These are phyloP conservation scores for Ilyonectria sp. DNA, from an alignment of 2,329 filamentous ascomycete genomes.

Conservation along the genomic window DNA sequence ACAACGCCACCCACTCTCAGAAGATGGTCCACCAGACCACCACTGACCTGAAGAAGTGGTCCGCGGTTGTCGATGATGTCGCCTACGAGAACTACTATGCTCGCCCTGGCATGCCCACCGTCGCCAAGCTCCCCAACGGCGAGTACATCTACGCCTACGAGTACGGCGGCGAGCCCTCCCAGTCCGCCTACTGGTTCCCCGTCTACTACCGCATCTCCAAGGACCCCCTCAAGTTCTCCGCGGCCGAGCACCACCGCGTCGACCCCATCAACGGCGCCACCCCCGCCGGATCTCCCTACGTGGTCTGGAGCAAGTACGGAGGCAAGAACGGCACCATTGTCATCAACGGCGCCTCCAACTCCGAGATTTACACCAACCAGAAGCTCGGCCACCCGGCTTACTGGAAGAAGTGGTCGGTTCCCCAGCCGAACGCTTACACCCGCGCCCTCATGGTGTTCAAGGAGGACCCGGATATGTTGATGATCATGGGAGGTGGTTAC, in stretches of 20 bases:
- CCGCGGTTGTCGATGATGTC: slow-evolving; percentile 70
- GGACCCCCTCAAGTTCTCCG: slow-evolving; percentile 55
- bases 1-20: slow-evolving; percentile 72
- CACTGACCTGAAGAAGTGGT: slow-evolving; percentile 73
- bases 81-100: slow-evolving; percentile 73
- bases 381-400: slow-evolving; percentile 54
- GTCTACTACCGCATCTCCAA: slow-evolving; percentile 62
- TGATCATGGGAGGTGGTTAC: slow-evolving; percentile 63
- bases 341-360: slow-evolving; percentile 56
- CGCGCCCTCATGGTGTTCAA: slow-evolving; percentile 55
- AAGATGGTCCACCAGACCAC: slow-evolving; percentile 77
- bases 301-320: slow-evolving; percentile 61
- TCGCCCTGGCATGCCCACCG: slow-evolving; percentile 78
- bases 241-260: slow-evolving; percentile 51
- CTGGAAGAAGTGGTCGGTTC: slow-evolving; percentile 56
- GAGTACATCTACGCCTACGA: slow-evolving; percentile 74
- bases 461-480: slow-evolving; percentile 50
- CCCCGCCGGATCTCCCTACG: slow-evolving; percentile 59
- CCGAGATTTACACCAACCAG: slow-evolving; percentile 60
- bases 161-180: slow-evolving; percentile 64
- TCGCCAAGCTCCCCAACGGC: slow-evolving; percentile 71
- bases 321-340: slow-evolving; percentile 63
- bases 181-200: slow-evolving; percentile 56
- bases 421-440: slow-evolving; percentile 56
- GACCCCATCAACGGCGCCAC: slow-evolving; percentile 51